phyloP scores from a whole-genome alignment of 768 basidiomycete genomes.

The Leccinum pellstonianum region DNA sequence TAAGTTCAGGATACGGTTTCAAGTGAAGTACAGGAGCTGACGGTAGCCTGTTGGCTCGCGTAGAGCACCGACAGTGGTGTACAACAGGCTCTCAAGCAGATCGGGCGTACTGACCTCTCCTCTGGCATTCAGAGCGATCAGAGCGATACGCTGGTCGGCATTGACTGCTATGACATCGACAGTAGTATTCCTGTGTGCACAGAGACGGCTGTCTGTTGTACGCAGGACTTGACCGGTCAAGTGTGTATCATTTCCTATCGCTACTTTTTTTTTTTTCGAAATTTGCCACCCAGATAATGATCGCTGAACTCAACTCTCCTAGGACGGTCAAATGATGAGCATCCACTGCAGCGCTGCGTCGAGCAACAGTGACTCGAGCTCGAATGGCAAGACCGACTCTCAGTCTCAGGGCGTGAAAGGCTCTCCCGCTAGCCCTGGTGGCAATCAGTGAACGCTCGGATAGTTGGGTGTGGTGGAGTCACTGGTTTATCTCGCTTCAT shows the following conservation, averaged over 20 bases:
- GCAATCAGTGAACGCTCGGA: neutral
- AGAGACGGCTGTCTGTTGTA: neutral
- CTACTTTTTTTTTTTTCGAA: neutral
- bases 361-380: too few relatives aligned
- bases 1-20: neutral
- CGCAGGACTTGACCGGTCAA: neutral
- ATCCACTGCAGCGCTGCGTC: neutral
- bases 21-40: neutral
- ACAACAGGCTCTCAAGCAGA: neutral
- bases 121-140: neutral
- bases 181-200: neutral
- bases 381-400: too few relatives aligned
- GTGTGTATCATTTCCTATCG: neutral
- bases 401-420: too few relatives aligned
- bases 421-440: neutral
- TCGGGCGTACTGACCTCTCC: neutral
- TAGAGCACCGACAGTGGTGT: neutral
- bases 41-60: neutral
- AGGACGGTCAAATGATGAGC: neutral
- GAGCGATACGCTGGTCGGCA: neutral
- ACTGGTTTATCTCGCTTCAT: neutral
- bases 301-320: neutral
- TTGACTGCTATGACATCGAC: neutral
- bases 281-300: neutral
- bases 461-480: neutral